Evolutionary conservation across 2,329 filamentous ascomycete genomes (phyloP), one percentile per base, ranked within the genome.

Genomic region (Pseudogymnoascus sp.): DNA sequence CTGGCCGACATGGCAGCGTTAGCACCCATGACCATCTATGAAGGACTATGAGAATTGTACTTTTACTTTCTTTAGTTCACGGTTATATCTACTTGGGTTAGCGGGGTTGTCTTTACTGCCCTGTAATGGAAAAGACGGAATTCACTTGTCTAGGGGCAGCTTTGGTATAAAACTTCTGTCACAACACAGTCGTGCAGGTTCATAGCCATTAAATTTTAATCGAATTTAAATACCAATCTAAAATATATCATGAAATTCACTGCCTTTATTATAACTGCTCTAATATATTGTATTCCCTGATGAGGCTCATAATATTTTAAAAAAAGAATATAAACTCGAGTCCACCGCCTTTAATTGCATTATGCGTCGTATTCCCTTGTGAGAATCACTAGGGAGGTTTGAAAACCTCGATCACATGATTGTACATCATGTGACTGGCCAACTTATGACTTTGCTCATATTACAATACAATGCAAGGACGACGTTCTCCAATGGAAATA

Each of bases 141-240:
- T 53, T 53, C n/a, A 53, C 14, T 12, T 53, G 46, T 28, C n/a
- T 8, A 3, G n/a, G 31, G 24, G 26, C 26, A 53, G 46, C 12
- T 53, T 53, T 53, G 26, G 46, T 53, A 31, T 53, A 31, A 19
- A 7, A 26, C 50, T 56, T 33, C 26, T 56, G 24, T 50, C 24
- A 26, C 8, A 28, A 26, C 14, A 14, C 50, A 56, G 50, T 56
- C 11, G 50, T 53, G 11, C 12, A 3, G 46, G 6, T 53, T 31
- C 3, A 53, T 53, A 53, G n/a, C 46, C 24, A 31, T 53, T 53
- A 28, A 53, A 53, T 53, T 53, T 53, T 11, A 53, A 53, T 50
- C 43, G 8, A 50, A 28, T 50, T 28, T 28, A 50, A 28, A 50
- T 28, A 50, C 85, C 85, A 89, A 65, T 43, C 84, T 87, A 0